These are phyloP conservation scores for Neurospora crassa DNA, from an alignment of 2,329 filamentous ascomycete genomes.

Conservation along the genomic window DNA sequence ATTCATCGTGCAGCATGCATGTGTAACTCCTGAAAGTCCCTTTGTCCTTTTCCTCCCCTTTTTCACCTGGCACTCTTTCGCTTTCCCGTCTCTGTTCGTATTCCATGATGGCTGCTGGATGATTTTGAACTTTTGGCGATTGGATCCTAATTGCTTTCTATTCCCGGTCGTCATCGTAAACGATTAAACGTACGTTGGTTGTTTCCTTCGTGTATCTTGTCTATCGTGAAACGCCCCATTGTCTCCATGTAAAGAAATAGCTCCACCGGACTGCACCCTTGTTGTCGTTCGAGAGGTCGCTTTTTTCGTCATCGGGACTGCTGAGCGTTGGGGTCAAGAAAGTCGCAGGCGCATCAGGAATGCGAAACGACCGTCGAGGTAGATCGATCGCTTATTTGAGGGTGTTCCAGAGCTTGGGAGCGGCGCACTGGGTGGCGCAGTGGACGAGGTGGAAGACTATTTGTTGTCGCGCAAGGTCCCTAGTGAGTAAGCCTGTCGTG, in stretches of 20 bases:
- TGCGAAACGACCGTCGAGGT: not conserved
- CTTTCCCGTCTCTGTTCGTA: not conserved
- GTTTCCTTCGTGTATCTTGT: not conserved
- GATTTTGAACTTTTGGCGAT: not conserved
- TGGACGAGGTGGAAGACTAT: conserved; percentile 98
- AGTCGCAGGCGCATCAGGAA: not conserved
- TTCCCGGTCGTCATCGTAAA: not conserved
- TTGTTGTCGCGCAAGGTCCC: not conserved
- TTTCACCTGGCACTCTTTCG: not conserved
- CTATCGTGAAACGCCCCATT: not conserved
- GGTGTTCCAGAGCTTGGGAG: conserved; percentile 87
- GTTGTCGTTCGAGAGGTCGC: not conserved
- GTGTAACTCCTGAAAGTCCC: not conserved
- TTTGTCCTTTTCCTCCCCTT: not conserved
- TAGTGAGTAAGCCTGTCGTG: conserved; percentile 6
- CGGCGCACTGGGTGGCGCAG: conserved; percentile 87
- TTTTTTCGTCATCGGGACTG: not conserved
- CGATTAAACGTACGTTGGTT: not conserved
- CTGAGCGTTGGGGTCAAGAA: not conserved
- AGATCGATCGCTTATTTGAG: conserved; percentile 60
- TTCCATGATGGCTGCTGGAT: not conserved
- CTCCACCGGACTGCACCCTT: not conserved
- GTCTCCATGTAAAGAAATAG: not conserved
- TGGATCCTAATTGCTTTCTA: not conserved
- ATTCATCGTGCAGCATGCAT: not conserved